phyloP scores from a whole-genome alignment of 768 basidiomycete species.

The Termitomyces titanicus region DNA sequence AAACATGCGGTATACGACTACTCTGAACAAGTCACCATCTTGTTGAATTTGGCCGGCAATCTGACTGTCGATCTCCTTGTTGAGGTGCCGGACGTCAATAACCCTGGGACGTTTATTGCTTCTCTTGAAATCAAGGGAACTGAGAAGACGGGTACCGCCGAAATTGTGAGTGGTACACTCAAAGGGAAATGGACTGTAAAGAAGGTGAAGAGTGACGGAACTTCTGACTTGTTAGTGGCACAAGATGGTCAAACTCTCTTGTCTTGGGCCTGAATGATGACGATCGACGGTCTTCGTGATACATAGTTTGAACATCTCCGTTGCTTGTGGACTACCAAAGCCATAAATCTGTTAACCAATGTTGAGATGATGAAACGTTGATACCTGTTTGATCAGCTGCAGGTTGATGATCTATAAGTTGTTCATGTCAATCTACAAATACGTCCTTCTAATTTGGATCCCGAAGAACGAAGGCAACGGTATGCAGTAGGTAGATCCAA shows the following conservation, averaged over 20 bases:
- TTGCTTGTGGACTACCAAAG: neutral
- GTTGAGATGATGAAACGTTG: too few species aligned
- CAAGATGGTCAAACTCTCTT: neutral
- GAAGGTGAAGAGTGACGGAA: slow-evolving; percentile 6
- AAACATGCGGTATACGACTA: slow-evolving; percentile 20
- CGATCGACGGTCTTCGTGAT: too few species aligned
- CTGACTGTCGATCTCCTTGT: slow-evolving; percentile 9
- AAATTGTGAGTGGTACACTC: slow-evolving; percentile 12
- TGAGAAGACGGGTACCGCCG: slow-evolving; percentile 1
- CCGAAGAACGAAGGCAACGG: too few species aligned
- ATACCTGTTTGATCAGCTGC: too few species aligned
- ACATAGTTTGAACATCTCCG: neutral
- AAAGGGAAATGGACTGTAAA: slow-evolving; percentile 16
- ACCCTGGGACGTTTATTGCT: slow-evolving; percentile 14
- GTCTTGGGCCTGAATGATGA: neutral
- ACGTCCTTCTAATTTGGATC: too few species aligned
- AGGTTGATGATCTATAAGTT: too few species aligned
- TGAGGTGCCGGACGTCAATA: slow-evolving; percentile 13
- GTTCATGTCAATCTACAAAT: too few species aligned
- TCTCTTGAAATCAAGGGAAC: slow-evolving; percentile 12
- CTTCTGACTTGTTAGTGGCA: neutral
- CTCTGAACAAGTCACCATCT: slow-evolving; percentile 15
- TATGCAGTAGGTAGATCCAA: neutral
- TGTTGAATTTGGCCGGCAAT: slow-evolving; percentile 13
- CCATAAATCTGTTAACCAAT: neutral